Evolutionary conservation across 2,329 filamentous ascomycete species (phyloP), one percentile per base, ranked within the genome.

Genomic region (Arthrinium phaeospermum): DNA sequence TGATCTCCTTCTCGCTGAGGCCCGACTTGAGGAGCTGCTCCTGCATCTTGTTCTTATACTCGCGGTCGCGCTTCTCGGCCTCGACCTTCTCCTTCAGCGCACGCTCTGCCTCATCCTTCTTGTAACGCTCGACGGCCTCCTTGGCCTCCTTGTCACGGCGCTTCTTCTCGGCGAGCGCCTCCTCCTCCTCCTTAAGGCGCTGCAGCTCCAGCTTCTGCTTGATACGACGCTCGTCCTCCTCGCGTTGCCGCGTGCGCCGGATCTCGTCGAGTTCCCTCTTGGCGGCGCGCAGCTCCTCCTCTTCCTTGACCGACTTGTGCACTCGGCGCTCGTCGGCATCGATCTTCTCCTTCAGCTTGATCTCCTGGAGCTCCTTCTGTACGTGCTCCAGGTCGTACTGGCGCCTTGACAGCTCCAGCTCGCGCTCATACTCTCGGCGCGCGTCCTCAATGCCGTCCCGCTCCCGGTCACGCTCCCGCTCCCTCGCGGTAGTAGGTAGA

Each of bases 1-100:
- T 82, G 75, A 92, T 91, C 74, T 87, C 86, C 75, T 87, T 86
- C 76, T 91, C 88, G 76, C 88, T 86, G 57, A 92, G 82, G 3
- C 90, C 90, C 2, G 89, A 88, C 68, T 87, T 86, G 72, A 88
- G 81, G 49, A 92, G 82, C 69, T 91, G 86, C 74, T 91, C 88
- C 76, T 89, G 87, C 67, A 92, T 81, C 53, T 87, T 85, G 37
- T 83, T 82, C 77, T 87, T 85, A 75, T 89, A 91, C 76, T 91
- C 85, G 74, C 82, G 84, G 67, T 91, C 88, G 53, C 82, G 82
- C 72, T 83, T 79, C 72, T 87, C 87, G 71, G 83, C 84, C 71
- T 86, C 84, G 72, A 85, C 84, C 74, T 84, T 82, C 74, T 88
- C 86, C 75, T 81, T 84, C 51, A 83, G 81, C 34, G 81, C 78